Evolutionary conservation across 257 asterid species (phyloP), one percentile per base, ranked within the genome.

Genomic region (Capsicum pubescens): DNA sequence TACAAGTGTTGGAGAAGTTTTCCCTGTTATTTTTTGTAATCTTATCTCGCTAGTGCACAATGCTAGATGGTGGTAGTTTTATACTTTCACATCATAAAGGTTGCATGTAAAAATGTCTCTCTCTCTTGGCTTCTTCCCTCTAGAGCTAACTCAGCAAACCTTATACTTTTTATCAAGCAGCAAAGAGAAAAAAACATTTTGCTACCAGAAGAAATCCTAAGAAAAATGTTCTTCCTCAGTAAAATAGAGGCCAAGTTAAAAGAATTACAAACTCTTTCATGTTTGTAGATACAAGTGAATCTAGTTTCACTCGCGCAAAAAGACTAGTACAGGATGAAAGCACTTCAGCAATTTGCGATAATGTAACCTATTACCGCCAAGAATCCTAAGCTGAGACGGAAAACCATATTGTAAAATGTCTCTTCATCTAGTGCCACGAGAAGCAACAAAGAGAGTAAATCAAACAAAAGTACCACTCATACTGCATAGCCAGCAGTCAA

Each of bases 41-140:
- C 44, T 26, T 26, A 52, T 54, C 50, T 9, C 26, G 64, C 63
- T 77, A 54, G 64, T 54, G 48, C 81, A 76, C 61, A 76, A 52
- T 52, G 26, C 26, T 76, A 52, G 64, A 76, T 26, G 81, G 21
- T 26, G 15, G 64, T 76, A 76, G 63, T 26, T 52, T 52, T 76
- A 52, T 46, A 7, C 15, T 52, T 54, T 52, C 15, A 52, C 64
- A 1, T 36, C 81, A 52, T 16, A 14, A n/a, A 72, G 39, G 14
- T 8, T 54, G 63, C 50, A 77, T 6, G 13, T 60, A 2, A 77
- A 54, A 48, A 54, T 54, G 82, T 58, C 32, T 32, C 12, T 3
- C 26, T 0, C 48, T 5, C 10, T 3, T 14, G 50, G 82, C 82
- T 6, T 54, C 12, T 63, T 0, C 17, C 14, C 44, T 50, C 61